Base-by-base conservation (phyloP, 2,329 filamentous ascomycete species). In the Pseudopithomyces maydicus region DNA sequence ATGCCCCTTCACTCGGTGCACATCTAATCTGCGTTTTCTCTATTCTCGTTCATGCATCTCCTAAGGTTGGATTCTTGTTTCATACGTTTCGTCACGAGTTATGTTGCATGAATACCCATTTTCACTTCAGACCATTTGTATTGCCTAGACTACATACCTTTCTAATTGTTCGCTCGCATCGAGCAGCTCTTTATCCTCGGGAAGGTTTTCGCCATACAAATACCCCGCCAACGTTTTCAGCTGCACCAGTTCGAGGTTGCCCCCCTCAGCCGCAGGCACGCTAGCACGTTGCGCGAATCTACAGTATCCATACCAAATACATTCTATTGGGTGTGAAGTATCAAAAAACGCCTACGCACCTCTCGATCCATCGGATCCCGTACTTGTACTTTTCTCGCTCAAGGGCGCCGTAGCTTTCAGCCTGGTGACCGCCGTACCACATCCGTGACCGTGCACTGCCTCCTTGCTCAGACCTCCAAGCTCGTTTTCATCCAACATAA, bases 81-180 rank as follows among this genome's bases (percentile, higher is more conserved):
- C 17, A 1, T 10, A 11, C 19, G 8, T 35, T 33, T 15, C 23
- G 6, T 42, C 38, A 42, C 38, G 48, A 51, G n/a, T 51, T 35
- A 51, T 22, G 48, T 42, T 15, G 38, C 38, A 51, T 51, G 17
- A 32, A 51, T 51, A 51, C 48, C 48, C 48, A 42, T n/a, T 51
- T 42, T 26, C 20, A 42, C 17, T 32, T 33, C 23, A 15, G 22
- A 33, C n/a, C 2, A 26, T 17, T 12, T 51, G 48, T 51, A 51
- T 35, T 51, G 17, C 23, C 47, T 50, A 41, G 47, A 20, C 17
- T n/a, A 41, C 38, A 23, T n/a, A 5, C 29, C 14, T 48, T 36
- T 35, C 2, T 35, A 22, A 39, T 38, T 12, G 10, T 41, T 50
- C 36, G 35, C 48, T 42, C 36, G 26, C 48, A 7, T 8, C 3